Evolutionary conservation across 1,284 basidiomycete species (phyloP).

Genomic region (Inonotus obliquus): DNA sequence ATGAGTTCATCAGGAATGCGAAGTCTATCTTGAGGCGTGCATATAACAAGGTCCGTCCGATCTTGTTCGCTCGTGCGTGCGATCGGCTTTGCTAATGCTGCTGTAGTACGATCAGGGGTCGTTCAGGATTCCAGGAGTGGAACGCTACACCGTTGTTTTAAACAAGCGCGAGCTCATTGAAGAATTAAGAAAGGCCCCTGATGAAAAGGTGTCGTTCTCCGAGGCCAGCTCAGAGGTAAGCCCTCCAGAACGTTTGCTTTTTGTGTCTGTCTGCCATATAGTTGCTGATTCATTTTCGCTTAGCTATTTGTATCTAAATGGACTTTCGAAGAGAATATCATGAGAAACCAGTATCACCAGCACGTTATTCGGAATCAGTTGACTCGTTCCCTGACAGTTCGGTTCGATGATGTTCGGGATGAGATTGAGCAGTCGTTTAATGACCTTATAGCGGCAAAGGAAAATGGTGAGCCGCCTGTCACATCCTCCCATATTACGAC

Average conservation of each 20-base stretch:
- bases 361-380: slow-evolving; percentile 24
- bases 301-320: slow-evolving; percentile 9
- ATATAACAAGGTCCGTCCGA: slow-evolving; percentile 3
- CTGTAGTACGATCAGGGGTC: slow-evolving; percentile 21
- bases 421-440: slow-evolving; percentile 25
- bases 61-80: no score
- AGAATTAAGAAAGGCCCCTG: slow-evolving; percentile 31
- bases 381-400: slow-evolving; percentile 22
- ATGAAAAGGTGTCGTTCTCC: slow-evolving; percentile 26
- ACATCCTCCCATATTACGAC: background rate
- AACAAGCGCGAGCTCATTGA: slow-evolving; percentile 26
- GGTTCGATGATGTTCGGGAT: slow-evolving; percentile 25
- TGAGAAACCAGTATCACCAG: slow-evolving; percentile 23
- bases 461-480: slow-evolving; percentile 15
- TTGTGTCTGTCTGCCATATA: background rate
- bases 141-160: slow-evolving; percentile 27
- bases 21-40: slow-evolving; percentile 2
- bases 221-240: slow-evolving; percentile 26
- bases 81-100: background rate
- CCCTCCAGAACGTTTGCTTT: background rate
- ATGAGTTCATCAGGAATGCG: slow-evolving; percentile 6
- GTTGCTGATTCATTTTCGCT: background rate
- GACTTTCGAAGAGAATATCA: slow-evolving; percentile 17
- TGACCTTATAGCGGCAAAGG: slow-evolving; percentile 22
- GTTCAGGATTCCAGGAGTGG: slow-evolving; percentile 27